Conservation (phyloP, 1,139 yeast species). For the Kodamaea arcana region DNA sequence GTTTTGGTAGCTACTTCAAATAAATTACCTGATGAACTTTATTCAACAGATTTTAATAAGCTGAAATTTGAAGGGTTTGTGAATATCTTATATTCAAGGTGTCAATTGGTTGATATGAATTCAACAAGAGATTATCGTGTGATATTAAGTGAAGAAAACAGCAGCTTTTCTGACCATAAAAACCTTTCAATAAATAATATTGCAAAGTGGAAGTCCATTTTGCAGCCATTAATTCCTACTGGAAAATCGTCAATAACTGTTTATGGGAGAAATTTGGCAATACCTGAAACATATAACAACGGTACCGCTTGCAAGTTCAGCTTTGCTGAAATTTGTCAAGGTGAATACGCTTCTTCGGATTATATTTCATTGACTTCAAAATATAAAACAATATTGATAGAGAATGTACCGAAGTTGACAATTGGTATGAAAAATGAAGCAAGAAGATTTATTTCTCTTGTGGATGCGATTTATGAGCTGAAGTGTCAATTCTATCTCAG, state of each 20-base stretch:
- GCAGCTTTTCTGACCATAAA: too few relatives aligned
- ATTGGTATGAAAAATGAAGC: constrained; percentile 64
- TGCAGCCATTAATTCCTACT: constrained; percentile 9
- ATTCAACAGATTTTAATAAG: constrained; percentile 60
- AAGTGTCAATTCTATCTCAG: constrained; percentile 55
- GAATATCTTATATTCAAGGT: constrained; percentile 54
- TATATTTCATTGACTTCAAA: constrained; percentile 64
- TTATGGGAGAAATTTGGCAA: constrained; percentile 48
- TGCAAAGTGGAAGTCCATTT: constrained; percentile 16
- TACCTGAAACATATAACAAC: constrained; percentile 40
- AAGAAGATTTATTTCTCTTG: constrained; percentile 57
- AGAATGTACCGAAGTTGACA: constrained; percentile 59
- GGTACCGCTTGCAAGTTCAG: constrained; percentile 47
- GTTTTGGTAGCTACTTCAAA: constrained; percentile 72
- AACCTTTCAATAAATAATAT: constrained; percentile 32
- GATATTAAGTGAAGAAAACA: constrained; percentile 18
- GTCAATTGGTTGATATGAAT: constrained; percentile 61
- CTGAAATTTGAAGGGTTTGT: constrained; percentile 55
- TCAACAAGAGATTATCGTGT: constrained; percentile 56
- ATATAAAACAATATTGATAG: constrained; percentile 53
- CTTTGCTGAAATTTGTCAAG: constrained; percentile 55
- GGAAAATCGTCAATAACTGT: constrained; percentile 39
- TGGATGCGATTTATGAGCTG: constrained; percentile 68
- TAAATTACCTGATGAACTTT: constrained; percentile 65
- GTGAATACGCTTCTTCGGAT: constrained; percentile 62